phyloP scores from a whole-genome alignment of 2,329 filamentous ascomycete genomes.

The Endoconidiophora polonica region DNA sequence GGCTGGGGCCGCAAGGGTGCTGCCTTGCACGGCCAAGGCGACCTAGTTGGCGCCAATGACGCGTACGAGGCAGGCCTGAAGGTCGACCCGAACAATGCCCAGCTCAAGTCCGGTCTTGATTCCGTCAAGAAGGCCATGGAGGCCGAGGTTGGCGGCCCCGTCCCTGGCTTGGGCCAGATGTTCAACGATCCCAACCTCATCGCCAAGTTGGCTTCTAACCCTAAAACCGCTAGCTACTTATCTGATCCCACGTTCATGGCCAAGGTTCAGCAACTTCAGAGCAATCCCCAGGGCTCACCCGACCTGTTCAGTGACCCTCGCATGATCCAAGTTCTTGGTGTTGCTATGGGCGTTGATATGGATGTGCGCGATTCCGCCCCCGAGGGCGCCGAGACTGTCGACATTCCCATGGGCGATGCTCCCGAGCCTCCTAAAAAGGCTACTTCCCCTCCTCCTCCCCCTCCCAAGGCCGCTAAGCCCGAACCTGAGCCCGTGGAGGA shows the following conservation, averaged over 20 bases:
- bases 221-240: constrained; percentile 73
- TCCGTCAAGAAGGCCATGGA: constrained; percentile 81
- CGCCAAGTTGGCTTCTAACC: constrained; percentile 81
- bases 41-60: constrained; percentile 70
- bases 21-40: constrained; percentile 72
- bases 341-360: constrained; percentile 89
- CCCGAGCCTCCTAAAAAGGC: constrained; percentile 24
- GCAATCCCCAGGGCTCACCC: constrained; percentile 64
- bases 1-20: constrained; percentile 89
- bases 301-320: constrained; percentile 76
- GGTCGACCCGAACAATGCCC: constrained; percentile 77
- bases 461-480: constrained; percentile 27
- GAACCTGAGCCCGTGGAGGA: constrained; percentile 49
- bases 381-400: constrained; percentile 28
- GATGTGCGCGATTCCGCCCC: constrained; percentile 26
- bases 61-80: constrained; percentile 92
- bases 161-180: constrained; percentile 72
- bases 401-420: constrained; percentile 65
- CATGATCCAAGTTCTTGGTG: constrained; percentile 86
- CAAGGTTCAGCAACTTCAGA: constrained; percentile 67
- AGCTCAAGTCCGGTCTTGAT: constrained; percentile 75
- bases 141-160: constrained; percentile 27
- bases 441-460: constrained; percentile 19
- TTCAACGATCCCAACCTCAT: constrained; percentile 87
- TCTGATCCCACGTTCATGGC: constrained; percentile 76